These are phyloP conservation scores for Phytophthora citricola DNA, from an alignment of 352 stramenopile species.

Conservation along the genomic window DNA sequence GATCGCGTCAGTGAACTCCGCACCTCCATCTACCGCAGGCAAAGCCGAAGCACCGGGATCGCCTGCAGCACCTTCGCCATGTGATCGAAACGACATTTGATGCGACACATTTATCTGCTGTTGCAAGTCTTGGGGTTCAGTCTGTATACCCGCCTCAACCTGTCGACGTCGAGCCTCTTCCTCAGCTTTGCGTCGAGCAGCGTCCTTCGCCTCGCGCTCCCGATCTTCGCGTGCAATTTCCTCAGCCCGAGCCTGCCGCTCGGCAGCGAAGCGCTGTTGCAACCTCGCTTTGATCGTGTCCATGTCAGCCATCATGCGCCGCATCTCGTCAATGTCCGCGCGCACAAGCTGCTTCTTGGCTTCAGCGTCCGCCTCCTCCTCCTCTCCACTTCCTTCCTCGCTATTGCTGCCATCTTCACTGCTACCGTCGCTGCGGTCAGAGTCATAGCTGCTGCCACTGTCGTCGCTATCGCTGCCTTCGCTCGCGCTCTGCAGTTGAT, in stretches of 20 bases:
- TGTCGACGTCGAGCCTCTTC: slow-evolving; percentile 5
- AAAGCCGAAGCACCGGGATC: not conserved
- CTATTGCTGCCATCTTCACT: slow-evolving; percentile 1
- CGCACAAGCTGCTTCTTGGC: slow-evolving; percentile 47
- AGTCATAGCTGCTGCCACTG: slow-evolving; percentile 25
- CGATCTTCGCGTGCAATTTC: slow-evolving; percentile 19
- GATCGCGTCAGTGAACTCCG: slow-evolving; percentile 3
- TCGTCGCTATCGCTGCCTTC: slow-evolving; percentile 6
- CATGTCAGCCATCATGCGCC: slow-evolving; percentile 65
- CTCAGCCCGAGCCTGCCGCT: slow-evolving; percentile 27
- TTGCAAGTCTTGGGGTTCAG: slow-evolving; percentile 7
- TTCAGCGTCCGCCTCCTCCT: slow-evolving; percentile 20
- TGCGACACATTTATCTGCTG: slow-evolving; percentile 24
- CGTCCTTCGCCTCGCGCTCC: slow-evolving; percentile 25
- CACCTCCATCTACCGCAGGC: slow-evolving; percentile 6
- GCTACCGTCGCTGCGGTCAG: slow-evolving; percentile 23
- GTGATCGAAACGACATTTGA: not conserved
- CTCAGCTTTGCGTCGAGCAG: slow-evolving; percentile 6
- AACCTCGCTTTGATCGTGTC: slow-evolving; percentile 61
- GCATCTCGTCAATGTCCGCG: slow-evolving; percentile 52
- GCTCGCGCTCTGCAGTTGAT: slow-evolving; percentile 12
- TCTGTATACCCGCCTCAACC: slow-evolving; percentile 25
- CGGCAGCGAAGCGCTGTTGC: slow-evolving; percentile 49
- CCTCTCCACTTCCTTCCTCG: slow-evolving; percentile 24
- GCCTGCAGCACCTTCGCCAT: not conserved